phyloP scores from a whole-genome alignment of 768 basidiomycete species.

The Cystobasidium tubakii region DNA sequence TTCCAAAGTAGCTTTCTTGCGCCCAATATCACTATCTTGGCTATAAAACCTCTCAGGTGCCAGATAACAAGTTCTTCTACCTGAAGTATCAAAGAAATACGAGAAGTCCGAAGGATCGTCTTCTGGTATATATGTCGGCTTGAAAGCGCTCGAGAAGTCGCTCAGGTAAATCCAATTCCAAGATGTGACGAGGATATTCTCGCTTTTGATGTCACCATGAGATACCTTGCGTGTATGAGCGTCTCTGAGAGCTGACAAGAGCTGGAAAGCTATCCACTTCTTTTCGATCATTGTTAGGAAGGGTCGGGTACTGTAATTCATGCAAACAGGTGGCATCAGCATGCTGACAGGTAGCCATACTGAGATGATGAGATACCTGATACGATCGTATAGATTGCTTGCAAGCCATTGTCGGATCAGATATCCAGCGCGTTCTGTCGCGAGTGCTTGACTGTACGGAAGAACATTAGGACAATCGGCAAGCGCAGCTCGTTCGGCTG shows the following conservation, averaged over 20 bases:
- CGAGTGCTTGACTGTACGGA: constrained; percentile 78
- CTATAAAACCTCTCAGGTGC: constrained; percentile 94
- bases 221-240: constrained; percentile 70
- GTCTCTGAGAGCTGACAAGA: constrained; percentile 75
- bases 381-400: constrained; percentile 90
- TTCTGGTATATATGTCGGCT: constrained; percentile 87
- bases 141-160: constrained; percentile 84
- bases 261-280: constrained; percentile 94
- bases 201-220: constrained; percentile 96
- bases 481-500: constrained; percentile 80
- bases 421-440: constrained; percentile 94
- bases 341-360: neutral
- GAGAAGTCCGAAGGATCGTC: constrained; percentile 97
- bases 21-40: constrained; percentile 65
- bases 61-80: constrained; percentile 86
- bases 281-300: constrained; percentile 88
- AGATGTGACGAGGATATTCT: constrained; percentile 91
- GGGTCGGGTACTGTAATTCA: constrained; percentile 70
- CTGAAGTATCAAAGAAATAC: constrained; percentile 94
- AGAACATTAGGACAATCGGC: constrained; percentile 80
- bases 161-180: constrained; percentile 94
- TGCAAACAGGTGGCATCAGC: neutral
- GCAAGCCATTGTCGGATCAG: constrained; percentile 90
- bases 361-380: constrained; percentile 59
- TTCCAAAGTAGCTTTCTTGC: constrained; percentile 59